These are phyloP conservation scores for Hyaloscypha hepaticicola DNA, from an alignment of 495 filamentous ascomycete species.

Conservation along the genomic window DNA sequence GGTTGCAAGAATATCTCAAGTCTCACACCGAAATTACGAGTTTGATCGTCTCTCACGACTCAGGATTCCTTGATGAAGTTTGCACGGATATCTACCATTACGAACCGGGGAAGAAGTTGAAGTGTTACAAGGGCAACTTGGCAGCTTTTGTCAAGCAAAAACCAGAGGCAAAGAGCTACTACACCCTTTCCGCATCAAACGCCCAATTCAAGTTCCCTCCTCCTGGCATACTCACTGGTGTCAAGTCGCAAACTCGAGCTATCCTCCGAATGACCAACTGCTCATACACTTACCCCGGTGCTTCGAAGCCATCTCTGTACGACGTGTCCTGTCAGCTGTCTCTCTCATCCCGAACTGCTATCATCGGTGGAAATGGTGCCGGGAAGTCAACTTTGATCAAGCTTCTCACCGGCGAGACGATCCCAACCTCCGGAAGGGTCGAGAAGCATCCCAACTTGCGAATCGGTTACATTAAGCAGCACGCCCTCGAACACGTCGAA, in stretches of 20 bases:
- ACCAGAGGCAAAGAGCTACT: conserved; percentile 98
- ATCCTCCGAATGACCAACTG: conserved; percentile 94
- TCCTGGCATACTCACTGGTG: conserved; percentile 89
- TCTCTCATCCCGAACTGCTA: conserved; percentile 89
- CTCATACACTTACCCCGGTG: conserved; percentile 85
- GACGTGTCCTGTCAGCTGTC: conserved; percentile 84
- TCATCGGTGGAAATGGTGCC: conserved; percentile 96
- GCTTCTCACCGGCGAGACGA: conserved; percentile 90
- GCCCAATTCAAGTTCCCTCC: conserved; percentile 98
- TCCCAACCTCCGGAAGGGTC: conserved; percentile 83
- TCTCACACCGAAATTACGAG: conserved; percentile 94
- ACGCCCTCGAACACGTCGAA: conserved; percentile 97
- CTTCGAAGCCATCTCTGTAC: conserved; percentile 79
- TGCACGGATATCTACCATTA: conserved; percentile 99
- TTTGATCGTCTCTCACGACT: conserved; percentile 98
- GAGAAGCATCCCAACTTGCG: conserved; percentile 98
- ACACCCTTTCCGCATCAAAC: conserved; percentile 86
- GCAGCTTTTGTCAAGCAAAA: conserved; percentile 86
- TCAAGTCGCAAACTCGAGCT: conserved; percentile 89
- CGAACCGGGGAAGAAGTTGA: conserved; percentile 90
- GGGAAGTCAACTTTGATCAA: conserved; percentile 99
- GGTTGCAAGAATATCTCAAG: conserved; percentile 95
- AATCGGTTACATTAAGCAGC: conserved; percentile 99
- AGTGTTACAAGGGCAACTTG: conserved; percentile 92
- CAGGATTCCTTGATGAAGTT: conserved; percentile 91